Conservation (phyloP, 768 basidiomycete species). For the Tylopilus vinaceipallidus region DNA sequence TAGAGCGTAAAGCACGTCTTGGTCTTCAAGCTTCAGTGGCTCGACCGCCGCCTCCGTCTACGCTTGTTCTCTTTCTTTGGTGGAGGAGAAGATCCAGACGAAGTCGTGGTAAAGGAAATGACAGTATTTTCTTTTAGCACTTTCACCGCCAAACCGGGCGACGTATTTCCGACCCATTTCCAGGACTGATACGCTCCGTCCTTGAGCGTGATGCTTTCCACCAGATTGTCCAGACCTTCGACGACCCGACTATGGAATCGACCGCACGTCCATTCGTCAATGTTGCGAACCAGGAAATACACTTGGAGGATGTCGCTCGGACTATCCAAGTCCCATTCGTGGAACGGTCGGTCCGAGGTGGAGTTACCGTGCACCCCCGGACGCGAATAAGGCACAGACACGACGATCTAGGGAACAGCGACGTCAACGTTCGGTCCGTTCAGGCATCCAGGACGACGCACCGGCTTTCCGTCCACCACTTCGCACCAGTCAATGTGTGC, state of each 20-base stretch:
- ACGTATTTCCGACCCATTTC: slow-evolving; percentile 43
- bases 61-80: slow-evolving; percentile 30
- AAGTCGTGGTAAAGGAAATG: slow-evolving; percentile 25
- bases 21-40: slow-evolving; percentile 18
- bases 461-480: slow-evolving; percentile 33
- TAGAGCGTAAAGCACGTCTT: slow-evolving; percentile 1
- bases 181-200: slow-evolving; percentile 42
- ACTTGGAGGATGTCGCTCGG: slow-evolving; percentile 47
- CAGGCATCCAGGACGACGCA: slow-evolving; percentile 22
- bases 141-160: slow-evolving; percentile 15
- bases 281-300: slow-evolving; percentile 50
- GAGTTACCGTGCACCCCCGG: slow-evolving; percentile 14
- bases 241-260: slow-evolving; percentile 41
- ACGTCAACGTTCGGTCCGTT: neutral
- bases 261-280: slow-evolving; percentile 50
- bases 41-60: slow-evolving; percentile 29
- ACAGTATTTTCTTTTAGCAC: slow-evolving; percentile 38
- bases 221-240: slow-evolving; percentile 38
- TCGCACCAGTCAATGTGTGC: slow-evolving; percentile 58
- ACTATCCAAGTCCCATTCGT: slow-evolving; percentile 48
- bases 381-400: slow-evolving; percentile 47
- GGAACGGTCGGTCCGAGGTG: slow-evolving; percentile 31
- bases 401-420: slow-evolving; percentile 40
- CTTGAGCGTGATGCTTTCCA: slow-evolving; percentile 33
- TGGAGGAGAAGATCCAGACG: slow-evolving; percentile 28